Conservation (phyloP, 306 rosid genomes). For the Prunus kanzakura region DNA sequence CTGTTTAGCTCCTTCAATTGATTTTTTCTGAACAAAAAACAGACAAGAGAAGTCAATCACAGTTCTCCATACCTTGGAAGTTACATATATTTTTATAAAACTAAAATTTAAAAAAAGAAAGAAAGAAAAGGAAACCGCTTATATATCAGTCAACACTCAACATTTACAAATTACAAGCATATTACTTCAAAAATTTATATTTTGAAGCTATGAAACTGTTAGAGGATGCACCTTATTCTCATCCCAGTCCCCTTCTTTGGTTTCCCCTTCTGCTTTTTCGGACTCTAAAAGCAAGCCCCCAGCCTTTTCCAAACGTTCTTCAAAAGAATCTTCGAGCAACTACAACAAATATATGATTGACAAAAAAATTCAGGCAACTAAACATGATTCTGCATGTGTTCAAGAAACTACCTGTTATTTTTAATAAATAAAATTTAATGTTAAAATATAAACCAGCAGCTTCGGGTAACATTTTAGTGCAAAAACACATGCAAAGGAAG, state of each 20-base stretch:
- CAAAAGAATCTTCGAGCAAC: conserved; percentile 93
- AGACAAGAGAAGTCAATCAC: conserved; percentile 14
- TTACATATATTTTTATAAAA: too few relatives aligned
- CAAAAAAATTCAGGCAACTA: conserved; percentile 12
- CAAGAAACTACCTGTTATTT: not conserved
- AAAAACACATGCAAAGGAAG: not conserved
- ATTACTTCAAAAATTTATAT: not conserved
- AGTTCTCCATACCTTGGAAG: conserved; percentile 3
- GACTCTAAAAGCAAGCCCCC: conserved; percentile 75
- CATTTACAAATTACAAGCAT: conserved; percentile 3
- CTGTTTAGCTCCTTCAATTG: conserved; percentile 83
- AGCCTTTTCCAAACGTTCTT: conserved; percentile 82
- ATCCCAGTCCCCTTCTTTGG: conserved; percentile 76
- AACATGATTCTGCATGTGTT: not conserved
- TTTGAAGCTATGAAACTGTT: conserved; percentile 5
- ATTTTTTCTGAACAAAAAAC: conserved; percentile 64
- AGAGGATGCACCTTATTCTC: conserved; percentile 68
- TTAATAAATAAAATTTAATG: not conserved
- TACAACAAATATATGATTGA: conserved; percentile 21
- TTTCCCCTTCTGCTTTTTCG: conserved; percentile 85
- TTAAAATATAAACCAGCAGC: not conserved
- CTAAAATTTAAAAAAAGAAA: too few relatives aligned
- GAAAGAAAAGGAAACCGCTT: not conserved
- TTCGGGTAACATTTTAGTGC: not conserved
- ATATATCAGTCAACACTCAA: not conserved